phyloP scores from a whole-genome alignment of 1,284 basidiomycete genomes.

The Rhodotorula sp. region DNA sequence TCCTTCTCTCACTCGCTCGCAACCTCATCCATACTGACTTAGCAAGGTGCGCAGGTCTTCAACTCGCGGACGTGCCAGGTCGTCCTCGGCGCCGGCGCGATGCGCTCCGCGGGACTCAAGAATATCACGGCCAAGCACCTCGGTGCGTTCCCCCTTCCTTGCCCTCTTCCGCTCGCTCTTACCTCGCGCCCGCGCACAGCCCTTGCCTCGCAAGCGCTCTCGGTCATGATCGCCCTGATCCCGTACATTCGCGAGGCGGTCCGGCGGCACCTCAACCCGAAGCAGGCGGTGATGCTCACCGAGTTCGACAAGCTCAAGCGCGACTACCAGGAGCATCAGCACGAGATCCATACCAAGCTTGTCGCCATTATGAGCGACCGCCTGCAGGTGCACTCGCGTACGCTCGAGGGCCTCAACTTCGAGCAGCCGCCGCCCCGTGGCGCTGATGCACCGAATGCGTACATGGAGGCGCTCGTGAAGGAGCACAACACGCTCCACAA shows the following conservation, averaged over 20 bases:
- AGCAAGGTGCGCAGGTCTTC: conserved; percentile 62
- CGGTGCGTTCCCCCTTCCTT: conserved; percentile 57
- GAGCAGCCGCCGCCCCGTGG: conserved; percentile 58
- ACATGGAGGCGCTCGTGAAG: conserved; percentile 88
- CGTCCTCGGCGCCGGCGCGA: conserved; percentile 94
- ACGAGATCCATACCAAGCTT: conserved; percentile 96
- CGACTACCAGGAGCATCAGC: conserved; percentile 98
- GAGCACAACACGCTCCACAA: conserved; percentile 96
- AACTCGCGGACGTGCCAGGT: conserved; percentile 98
- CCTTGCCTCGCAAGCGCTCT: conserved; percentile 91
- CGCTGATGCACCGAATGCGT: conserved; percentile 63
- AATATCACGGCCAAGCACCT: conserved; percentile 99
- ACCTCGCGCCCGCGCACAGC: conserved; percentile 50
- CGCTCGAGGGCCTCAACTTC: conserved; percentile 78
- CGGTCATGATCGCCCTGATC: conserved; percentile 91
- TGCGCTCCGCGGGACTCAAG: conserved; percentile 94
- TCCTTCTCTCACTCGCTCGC: background rate
- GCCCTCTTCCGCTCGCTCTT: conserved; percentile 5
- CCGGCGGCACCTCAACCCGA: conserved; percentile 83
- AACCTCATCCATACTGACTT: background rate
- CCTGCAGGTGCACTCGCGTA: conserved; percentile 78
- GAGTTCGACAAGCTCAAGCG: conserved; percentile 98
- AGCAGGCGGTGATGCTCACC: conserved; percentile 92
- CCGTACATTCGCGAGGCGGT: conserved; percentile 94
- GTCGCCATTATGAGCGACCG: conserved; percentile 98